These are phyloP conservation scores for Venturia oleaginea DNA, from an alignment of 2,329 filamentous ascomycete species.

Conservation along the genomic window DNA sequence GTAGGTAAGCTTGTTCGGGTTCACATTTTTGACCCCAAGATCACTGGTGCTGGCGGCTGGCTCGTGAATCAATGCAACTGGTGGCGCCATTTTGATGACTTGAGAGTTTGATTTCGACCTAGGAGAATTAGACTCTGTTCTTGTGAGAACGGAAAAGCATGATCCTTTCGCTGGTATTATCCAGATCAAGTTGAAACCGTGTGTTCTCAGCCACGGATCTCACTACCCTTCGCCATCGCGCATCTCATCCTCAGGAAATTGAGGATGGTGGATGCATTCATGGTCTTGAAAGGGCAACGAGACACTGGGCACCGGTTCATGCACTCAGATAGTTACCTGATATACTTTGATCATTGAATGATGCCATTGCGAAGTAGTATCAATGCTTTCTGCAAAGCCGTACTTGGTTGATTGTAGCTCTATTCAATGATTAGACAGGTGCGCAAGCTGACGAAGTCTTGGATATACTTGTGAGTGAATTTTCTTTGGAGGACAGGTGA, in stretches of 20 bases:
- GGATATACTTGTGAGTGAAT: neutral
- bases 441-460: neutral
- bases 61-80: constrained; percentile 54
- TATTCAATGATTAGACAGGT: neutral
- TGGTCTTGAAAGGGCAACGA: neutral
- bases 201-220: constrained; percentile 60
- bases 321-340: constrained; percentile 6
- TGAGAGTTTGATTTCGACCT: neutral
- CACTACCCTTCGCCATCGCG: neutral
- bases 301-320: constrained; percentile 5
- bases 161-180: constrained; percentile 99
- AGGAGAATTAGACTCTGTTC: neutral
- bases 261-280: neutral
- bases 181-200: constrained; percentile 95
- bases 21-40: neutral
- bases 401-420: neutral
- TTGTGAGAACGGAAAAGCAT: constrained; percentile 57
- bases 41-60: constrained; percentile 24
- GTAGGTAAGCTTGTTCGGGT: constrained; percentile 21
- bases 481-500: neutral
- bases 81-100: constrained; percentile 61
- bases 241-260: neutral
- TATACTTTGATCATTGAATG: constrained; percentile 1
- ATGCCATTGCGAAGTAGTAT: neutral
- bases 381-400: neutral